Evolutionary conservation across 1,139 yeast genomes (phyloP), one percentile per base, ranked within the genome.

Genomic region (Sugiyamaella sp.): DNA sequence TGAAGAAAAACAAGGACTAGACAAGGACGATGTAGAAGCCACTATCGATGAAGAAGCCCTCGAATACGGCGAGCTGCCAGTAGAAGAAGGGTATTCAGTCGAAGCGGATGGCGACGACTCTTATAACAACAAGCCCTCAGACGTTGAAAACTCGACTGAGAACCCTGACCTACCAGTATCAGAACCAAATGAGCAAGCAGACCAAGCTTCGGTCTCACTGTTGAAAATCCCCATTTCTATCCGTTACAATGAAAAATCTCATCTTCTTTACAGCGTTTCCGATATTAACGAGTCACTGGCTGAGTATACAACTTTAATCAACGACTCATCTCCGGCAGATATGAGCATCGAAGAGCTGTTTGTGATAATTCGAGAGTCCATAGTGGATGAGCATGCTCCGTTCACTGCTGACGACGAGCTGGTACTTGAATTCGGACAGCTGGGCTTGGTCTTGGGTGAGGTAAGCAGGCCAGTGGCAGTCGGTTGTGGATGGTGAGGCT

Each of bases 371-470:
- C 56, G 66, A 17, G 57, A 54, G 9, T 47, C 51, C 21, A 53
- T 63, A 22, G 53, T 49, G 14, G 55, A 54, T 4, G 43, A 42
- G 14, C 54, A 49, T 2, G 33, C 39, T 8, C 47, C 49, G 3
- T 46, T 54, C 41, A 56, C 53, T 16, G 40, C 51, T 37, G 61
- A 59, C 24, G 59, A 53, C 25, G 67, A 64, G 52, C 51, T 64
- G 20, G 54, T 54, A 17, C 50, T 64, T 6, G 53, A 52, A 6
- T 53, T 64, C 24, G 57, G 61, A 3, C 57, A 52, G 40, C 52
- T 64, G 5, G 63, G 57, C 2, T 47, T 63, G 19, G 54, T 54
- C 3, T 40, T 64, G 19, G 58, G 63, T 17, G 66, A 64, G 56
- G 64, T 61, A 53, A 40, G 59, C 43, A 10, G 8, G 14, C 8